Evolutionary conservation across 345 rosid species (phyloP).

Genomic region (Acer yangbiense): DNA sequence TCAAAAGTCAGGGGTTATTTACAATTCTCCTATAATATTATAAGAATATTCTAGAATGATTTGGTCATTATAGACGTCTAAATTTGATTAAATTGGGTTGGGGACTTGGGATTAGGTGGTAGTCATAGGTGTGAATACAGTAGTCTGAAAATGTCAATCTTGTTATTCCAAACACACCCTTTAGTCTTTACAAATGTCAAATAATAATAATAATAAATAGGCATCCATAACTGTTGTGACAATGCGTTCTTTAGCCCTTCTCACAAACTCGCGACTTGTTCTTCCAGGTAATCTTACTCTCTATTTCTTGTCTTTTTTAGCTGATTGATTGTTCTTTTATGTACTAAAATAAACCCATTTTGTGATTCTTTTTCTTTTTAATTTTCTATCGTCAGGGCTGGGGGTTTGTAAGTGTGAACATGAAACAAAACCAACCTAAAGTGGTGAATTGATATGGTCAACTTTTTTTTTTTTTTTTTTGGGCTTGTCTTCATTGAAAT

Average conservation of each 20-base stretch:
- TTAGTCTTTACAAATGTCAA: too few relatives aligned
- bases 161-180: too few relatives aligned
- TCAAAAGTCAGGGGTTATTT: too few relatives aligned
- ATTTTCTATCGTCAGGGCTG: background rate
- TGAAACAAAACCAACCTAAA: background rate
- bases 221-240: too few relatives aligned
- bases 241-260: background rate
- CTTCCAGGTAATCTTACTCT: slow-evolving; percentile 11
- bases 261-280: background rate
- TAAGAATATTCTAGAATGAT: too few relatives aligned
- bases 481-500: too few relatives aligned
- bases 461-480: too few relatives aligned
- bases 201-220: too few relatives aligned
- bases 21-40: too few relatives aligned
- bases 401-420: background rate
- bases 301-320: background rate
- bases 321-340: background rate
- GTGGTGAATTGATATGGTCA: background rate
- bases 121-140: background rate
- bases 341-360: background rate
- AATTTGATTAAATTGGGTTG: too few relatives aligned
- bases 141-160: background rate
- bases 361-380: background rate
- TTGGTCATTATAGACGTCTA: too few relatives aligned
- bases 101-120: background rate